Percentiles rank a stretch among this genome's conserved stretches.
Evolutionary conservation across 2,329 filamentous ascomycete species (phyloP).

Genomic region (Fusarium irregulare): DNA sequence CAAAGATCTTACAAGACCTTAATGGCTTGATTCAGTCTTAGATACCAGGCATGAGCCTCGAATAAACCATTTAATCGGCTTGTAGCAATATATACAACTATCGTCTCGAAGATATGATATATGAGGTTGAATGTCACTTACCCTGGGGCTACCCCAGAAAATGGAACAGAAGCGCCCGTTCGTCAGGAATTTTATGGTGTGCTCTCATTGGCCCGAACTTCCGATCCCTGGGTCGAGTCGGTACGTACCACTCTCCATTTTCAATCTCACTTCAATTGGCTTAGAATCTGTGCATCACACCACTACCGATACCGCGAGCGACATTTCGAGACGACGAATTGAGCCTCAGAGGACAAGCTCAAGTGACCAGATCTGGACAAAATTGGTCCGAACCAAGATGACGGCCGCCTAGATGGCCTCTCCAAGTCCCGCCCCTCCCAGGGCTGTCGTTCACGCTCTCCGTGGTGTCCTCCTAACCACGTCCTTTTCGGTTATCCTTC

Average conservation of each 20-base stretch:
- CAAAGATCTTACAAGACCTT: neutral
- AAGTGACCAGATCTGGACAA: conserved; percentile 8
- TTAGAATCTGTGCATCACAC: conserved; percentile 37
- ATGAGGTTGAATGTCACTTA: neutral
- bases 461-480: conserved; percentile 67
- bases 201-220: conserved; percentile 15
- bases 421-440: conserved; percentile 63
- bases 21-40: too few relatives aligned
- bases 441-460: conserved; percentile 66
- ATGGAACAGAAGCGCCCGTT: neutral
- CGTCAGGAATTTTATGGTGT: neutral
- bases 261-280: conserved; percentile 12
- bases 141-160: conserved; percentile 10
- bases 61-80: neutral
- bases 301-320: conserved; percentile 34
- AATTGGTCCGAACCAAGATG: conserved; percentile 32
- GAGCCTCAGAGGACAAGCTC: conserved; percentile 12
- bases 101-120: neutral
- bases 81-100: neutral
- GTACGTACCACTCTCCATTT: conserved; percentile 24
- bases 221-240: neutral
- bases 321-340: conserved; percentile 43
- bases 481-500: conserved; percentile 65
- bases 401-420: conserved; percentile 57
- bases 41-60: too few relatives aligned